Evolutionary conservation across 1,139 yeast species (phyloP), one percentile per base, ranked within the genome.

Genomic region (Sugiyamaella pinicola): DNA sequence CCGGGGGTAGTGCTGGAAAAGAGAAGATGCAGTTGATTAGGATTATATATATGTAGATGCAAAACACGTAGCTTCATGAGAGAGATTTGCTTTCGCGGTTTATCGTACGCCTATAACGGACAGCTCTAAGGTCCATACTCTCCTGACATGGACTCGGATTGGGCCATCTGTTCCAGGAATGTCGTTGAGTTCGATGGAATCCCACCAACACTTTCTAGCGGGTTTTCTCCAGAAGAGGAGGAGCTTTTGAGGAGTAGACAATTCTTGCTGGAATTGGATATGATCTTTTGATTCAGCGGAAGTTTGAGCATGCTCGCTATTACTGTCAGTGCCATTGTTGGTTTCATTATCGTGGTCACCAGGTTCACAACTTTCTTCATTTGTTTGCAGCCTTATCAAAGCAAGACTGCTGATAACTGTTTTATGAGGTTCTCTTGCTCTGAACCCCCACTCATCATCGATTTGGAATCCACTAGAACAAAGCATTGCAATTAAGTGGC

Each of bases 201-300:
- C 85, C 99, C 99, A 95, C 99, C 99, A 95, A 72, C 99, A 95
- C 68, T 95, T 95, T 65, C 99, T 79, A 1, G 99, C 99, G 0
- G 99, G 99, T 67, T 93, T 93, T 58, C 96, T 80, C 99, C 99
- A 95, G 68, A 95, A 95, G 55, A 95, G 75, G 37, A 95, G 76
- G 52, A 95, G 77, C 67, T 95, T 93, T 33, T 93, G 87, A 3
- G 82, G 77, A 51, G 79, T 76, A 26, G 74, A 75, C 64, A 44
- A 31, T 24, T 44, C 49, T 15, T 43, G 48, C 12, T 38, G 42
- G 13, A 9, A 9, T 29, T 42, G 39, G 7, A 8, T 10, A n/a
- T 42, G 47, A n/a, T 42, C 13, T 4, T 42, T n/a, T 12, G 26
- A 7, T 17, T 46, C 41, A 15, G 34, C 69, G n/a, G n/a, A n/a